Evolutionary conservation across 495 filamentous ascomycete species (phyloP), one percentile per base, ranked within the genome.

Genomic region (Lichina pygmaea): DNA sequence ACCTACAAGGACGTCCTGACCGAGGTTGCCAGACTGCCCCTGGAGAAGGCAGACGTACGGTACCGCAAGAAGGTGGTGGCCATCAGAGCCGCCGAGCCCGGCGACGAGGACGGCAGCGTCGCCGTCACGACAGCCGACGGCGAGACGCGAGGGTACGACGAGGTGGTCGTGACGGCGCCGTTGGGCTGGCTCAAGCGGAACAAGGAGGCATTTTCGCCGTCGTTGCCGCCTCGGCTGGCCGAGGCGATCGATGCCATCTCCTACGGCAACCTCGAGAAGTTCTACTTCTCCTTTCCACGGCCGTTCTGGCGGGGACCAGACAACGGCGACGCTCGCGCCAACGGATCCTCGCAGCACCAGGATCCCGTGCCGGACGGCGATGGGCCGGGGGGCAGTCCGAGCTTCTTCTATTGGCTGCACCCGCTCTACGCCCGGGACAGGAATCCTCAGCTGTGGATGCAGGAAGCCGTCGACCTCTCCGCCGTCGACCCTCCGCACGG

Each of bases 261-360:
- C 39, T 94, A 92, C 56, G 89, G 89, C 16, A 71, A 72, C 42
- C 68, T 97, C 0, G 89, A 97, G 58, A 94, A 97, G 61, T 71
- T 86, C 31, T 93, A 92, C 58, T 70, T 94, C 34, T 82, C 70
- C 36, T 97, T 97, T 57, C 77, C 80, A 3, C 60, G 55, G 7
- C 73, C 89, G 3, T 77, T 75, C 55, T 78, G 74, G 74, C 59
- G 72, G 40, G 34, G 24, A 6, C 15, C n/a, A n/a, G 13, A 46
- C 24, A 8, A 3, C 44, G 6, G 31, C 46, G 31, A 40, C 45
- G 9, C 36, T 31, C 33, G 9, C 17, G 12, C 43, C 50, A 49
- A 9, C 44, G 33, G 37, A 38, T 24, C 24, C 4, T 4, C 24
- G 24, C 24, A 24, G 24, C 24, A 24, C 24, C 24, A 24, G 24